Conservation (phyloP, 768 basidiomycete genomes). For the Suillus luteus region DNA sequence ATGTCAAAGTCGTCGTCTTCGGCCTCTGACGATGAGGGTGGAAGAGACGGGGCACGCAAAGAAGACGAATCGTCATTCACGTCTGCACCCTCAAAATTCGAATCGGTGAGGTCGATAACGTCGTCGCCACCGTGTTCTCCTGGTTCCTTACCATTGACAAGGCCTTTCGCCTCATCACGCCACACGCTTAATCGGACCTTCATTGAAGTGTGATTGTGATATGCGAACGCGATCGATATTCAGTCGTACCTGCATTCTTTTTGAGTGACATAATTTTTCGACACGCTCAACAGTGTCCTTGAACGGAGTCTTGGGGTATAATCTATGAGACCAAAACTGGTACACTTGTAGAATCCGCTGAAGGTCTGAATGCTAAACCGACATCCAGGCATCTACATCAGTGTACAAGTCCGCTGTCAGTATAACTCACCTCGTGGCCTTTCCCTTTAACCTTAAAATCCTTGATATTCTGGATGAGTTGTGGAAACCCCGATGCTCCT, state of each 20-base stretch:
- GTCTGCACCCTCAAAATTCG: conserved; percentile 30
- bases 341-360: conserved; percentile 80
- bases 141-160: conserved; percentile 37
- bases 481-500: conserved; percentile 75
- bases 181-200: conserved; percentile 76
- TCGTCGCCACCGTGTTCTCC: conserved; percentile 23
- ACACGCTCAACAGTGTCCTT: conserved; percentile 82
- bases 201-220: conserved; percentile 15
- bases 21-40: conserved; percentile 41
- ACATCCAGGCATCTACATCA: not conserved
- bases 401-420: not conserved
- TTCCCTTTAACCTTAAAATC: conserved; percentile 84
- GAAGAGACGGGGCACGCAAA: conserved; percentile 41
- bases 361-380: conserved; percentile 71
- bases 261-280: conserved; percentile 86
- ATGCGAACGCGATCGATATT: not conserved
- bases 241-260: conserved; percentile 75
- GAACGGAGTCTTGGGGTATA: conserved; percentile 90
- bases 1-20: conserved; percentile 53
- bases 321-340: conserved; percentile 92
- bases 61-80: conserved; percentile 33
- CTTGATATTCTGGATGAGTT: conserved; percentile 74
- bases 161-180: conserved; percentile 65
- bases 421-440: conserved; percentile 75
- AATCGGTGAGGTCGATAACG: conserved; percentile 33